Evolutionary conservation across 805 yeast genomes (phyloP).

Genomic region (Starmerella scarabaei): DNA sequence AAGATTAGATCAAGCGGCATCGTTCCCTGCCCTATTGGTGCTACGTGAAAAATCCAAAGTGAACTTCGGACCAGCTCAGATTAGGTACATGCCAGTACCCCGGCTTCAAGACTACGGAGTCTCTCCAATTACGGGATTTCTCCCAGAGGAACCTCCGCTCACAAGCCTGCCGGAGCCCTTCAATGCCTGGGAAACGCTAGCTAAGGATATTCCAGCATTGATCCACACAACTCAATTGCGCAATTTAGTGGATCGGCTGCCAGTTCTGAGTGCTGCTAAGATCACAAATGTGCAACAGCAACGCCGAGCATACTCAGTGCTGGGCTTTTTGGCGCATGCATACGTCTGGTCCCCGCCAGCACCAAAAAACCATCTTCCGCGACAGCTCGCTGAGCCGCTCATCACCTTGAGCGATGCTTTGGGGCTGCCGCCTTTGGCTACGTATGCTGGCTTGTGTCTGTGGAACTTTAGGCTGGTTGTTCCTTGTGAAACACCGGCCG

Average conservation of each 20-base stretch:
- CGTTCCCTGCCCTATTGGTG: no score
- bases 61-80: no score
- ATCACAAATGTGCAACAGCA: constrained; percentile 36
- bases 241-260: constrained; percentile 48
- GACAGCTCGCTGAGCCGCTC: constrained; percentile 58
- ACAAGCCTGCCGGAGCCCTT: constrained; percentile 50
- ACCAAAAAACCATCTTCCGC: constrained; percentile 47
- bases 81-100: constrained; percentile 37
- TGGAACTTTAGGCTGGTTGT: constrained; percentile 72
- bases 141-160: constrained; percentile 59
- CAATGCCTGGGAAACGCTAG: constrained; percentile 66
- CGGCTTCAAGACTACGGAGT: constrained; percentile 53
- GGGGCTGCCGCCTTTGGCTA: constrained; percentile 73
- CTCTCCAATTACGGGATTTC: constrained; percentile 59
- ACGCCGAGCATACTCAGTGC: constrained; percentile 68
- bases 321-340: constrained; percentile 75
- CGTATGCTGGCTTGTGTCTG: constrained; percentile 74
- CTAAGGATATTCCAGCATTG: constrained; percentile 54
- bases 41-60: no score
- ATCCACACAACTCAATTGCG: constrained; percentile 54
- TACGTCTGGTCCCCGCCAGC: constrained; percentile 72
- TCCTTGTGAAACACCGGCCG: constrained; percentile 31
- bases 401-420: constrained; percentile 43
- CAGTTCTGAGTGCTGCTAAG: constrained; percentile 39
- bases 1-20: no score